phyloP scores from a whole-genome alignment of 805 yeast species.

The Ogataea ganodermae region DNA sequence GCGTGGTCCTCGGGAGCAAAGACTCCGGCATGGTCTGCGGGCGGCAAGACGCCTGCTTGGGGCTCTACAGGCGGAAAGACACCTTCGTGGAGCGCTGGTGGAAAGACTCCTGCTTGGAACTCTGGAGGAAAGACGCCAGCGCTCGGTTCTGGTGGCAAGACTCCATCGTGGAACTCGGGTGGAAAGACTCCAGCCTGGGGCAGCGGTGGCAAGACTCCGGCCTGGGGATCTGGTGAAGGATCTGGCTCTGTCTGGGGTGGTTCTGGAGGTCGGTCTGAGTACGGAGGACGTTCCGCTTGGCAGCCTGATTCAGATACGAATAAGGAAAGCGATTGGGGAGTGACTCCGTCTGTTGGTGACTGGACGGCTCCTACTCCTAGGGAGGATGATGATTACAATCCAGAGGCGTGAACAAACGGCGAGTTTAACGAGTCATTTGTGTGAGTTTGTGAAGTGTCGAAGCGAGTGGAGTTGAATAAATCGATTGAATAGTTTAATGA shows the following conservation, averaged over 20 bases:
- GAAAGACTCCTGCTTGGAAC: slow-evolving; percentile 47
- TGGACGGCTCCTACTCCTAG: slow-evolving; percentile 51
- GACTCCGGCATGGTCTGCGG: slow-evolving; percentile 38
- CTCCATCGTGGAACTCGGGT: slow-evolving; percentile 41
- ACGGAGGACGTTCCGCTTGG: slow-evolving; percentile 53
- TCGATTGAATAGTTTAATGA: no score
- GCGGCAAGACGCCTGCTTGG: slow-evolving; percentile 61
- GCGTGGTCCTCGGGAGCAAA: slow-evolving; percentile 41
- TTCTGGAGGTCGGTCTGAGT: slow-evolving; percentile 46
- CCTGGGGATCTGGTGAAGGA: slow-evolving; percentile 39
- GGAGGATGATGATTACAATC: slow-evolving; percentile 30
- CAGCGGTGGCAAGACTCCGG: slow-evolving; percentile 46
- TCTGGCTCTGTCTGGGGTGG: slow-evolving; percentile 34
- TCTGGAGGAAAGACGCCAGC: slow-evolving; percentile 44
- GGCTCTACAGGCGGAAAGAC: slow-evolving; percentile 27
- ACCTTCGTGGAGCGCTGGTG: slow-evolving; percentile 42
- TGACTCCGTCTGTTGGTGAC: slow-evolving; percentile 48
- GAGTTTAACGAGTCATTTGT: neutral
- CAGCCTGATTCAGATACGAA: slow-evolving; percentile 34
- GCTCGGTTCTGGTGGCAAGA: slow-evolving; percentile 43
- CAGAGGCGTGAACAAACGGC: slow-evolving; percentile 11
- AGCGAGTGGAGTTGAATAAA: no score
- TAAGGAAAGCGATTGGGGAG: slow-evolving; percentile 38
- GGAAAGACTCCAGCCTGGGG: slow-evolving; percentile 38
- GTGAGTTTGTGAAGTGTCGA: neutral